Percentiles rank a stretch among this genome's conserved stretches.
Evolutionary conservation across 2,329 filamentous ascomycete genomes (phyloP).

Genomic region (Plenodomus lindquistii): DNA sequence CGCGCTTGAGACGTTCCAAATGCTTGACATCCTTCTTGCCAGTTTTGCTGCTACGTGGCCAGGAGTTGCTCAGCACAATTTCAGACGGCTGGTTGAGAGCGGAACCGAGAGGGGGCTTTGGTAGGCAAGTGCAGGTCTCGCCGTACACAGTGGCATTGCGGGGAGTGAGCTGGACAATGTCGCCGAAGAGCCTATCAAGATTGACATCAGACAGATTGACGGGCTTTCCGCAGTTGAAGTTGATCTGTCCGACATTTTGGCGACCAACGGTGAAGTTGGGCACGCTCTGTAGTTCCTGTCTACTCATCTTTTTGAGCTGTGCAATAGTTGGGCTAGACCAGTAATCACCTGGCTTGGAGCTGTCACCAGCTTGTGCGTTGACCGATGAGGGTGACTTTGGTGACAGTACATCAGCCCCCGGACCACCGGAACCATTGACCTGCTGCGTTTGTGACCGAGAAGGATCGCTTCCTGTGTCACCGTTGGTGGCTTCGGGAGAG

Average conservation of each 20-base stretch:
- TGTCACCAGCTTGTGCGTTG: slow-evolving; percentile 37
- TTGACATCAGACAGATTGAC: slow-evolving; percentile 83
- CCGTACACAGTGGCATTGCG: slow-evolving; percentile 88
- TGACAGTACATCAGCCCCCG: slow-evolving; percentile 65
- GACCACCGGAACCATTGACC: slow-evolving; percentile 74
- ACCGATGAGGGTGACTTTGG: slow-evolving; percentile 37
- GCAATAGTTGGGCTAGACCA: slow-evolving; percentile 80
- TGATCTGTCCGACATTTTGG: slow-evolving; percentile 76
- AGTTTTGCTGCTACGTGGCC: slow-evolving; percentile 74
- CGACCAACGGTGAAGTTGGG: slow-evolving; percentile 80
- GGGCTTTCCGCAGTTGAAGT: slow-evolving; percentile 61
- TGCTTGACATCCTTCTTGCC: slow-evolving; percentile 78
- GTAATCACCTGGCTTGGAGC: slow-evolving; percentile 73
- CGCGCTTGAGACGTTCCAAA: slow-evolving; percentile 76
- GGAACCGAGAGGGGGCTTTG: slow-evolving; percentile 83
- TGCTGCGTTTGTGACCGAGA: slow-evolving; percentile 69
- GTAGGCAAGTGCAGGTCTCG: slow-evolving; percentile 47
- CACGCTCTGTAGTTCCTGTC: slow-evolving; percentile 75
- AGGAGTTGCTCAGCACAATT: slow-evolving; percentile 89
- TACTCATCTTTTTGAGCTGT: slow-evolving; percentile 78
- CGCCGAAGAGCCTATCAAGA: slow-evolving; percentile 76
- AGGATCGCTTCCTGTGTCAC: slow-evolving; percentile 36
- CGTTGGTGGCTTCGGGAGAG: slow-evolving; percentile 58
- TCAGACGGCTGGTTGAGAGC: slow-evolving; percentile 89
- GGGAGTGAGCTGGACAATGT: slow-evolving; percentile 74